These are phyloP conservation scores for Trichoderma semiorbis DNA, from an alignment of 2,329 filamentous ascomycete genomes.

Conservation along the genomic window DNA sequence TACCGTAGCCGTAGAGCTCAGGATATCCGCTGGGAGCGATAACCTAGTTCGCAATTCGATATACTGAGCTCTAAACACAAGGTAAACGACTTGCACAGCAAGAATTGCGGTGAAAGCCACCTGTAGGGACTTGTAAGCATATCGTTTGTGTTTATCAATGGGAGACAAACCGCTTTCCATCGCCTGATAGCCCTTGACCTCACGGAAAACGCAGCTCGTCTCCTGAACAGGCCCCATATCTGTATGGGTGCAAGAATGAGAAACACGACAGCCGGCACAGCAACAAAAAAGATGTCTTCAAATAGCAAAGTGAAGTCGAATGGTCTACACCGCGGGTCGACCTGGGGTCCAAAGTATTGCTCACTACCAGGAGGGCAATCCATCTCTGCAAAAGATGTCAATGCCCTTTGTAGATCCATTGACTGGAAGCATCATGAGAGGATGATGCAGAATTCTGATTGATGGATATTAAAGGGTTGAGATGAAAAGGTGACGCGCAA, in stretches of 20 bases:
- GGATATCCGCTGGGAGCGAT: slow-evolving; percentile 24
- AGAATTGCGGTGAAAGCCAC: slow-evolving; percentile 15
- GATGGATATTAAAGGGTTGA: not conserved
- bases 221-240: slow-evolving; percentile 1
- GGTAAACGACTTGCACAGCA: slow-evolving; percentile 20
- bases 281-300: slow-evolving; percentile 27
- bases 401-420: not conserved
- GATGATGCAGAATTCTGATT: not conserved
- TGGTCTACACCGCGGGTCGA: slow-evolving; percentile 23
- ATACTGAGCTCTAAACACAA: slow-evolving; percentile 20
- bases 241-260: slow-evolving; percentile 17
- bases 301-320: slow-evolving; percentile 31
- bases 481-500: not conserved
- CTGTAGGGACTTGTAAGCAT: slow-evolving; percentile 6
- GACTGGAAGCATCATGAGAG: not conserved
- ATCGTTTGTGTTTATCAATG: not conserved
- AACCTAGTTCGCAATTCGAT: slow-evolving; percentile 10
- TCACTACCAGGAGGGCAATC: slow-evolving; percentile 17
- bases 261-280: slow-evolving; percentile 24
- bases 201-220: slow-evolving; percentile 14
- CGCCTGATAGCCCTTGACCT: not conserved
- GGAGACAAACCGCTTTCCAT: slow-evolving; percentile 6
- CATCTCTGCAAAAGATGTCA: not conserved
- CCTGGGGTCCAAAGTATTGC: slow-evolving; percentile 24
- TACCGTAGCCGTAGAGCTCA: slow-evolving; percentile 20